These are phyloP conservation scores for Penicillium sp. DNA, from an alignment of 2,329 filamentous ascomycete genomes.

Conservation along the genomic window DNA sequence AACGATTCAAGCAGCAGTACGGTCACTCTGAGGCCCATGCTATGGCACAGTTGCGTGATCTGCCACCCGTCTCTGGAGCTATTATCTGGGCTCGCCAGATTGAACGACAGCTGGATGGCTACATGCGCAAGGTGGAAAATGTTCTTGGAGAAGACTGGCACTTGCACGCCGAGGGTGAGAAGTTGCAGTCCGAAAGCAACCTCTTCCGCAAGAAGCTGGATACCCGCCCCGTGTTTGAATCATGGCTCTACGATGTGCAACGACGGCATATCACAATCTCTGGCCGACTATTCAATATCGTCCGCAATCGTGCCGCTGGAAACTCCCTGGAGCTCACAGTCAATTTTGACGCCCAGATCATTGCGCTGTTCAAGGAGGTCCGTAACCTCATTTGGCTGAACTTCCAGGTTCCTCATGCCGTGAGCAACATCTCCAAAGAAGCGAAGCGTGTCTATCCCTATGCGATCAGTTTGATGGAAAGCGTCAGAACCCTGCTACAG, in stretches of 20 bases:
- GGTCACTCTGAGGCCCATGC: conserved; percentile 96
- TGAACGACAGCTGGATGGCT: conserved; percentile 88
- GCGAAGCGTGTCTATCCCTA: conserved; percentile 98
- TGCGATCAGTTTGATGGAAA: conserved; percentile 97
- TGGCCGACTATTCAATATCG: conserved; percentile 87
- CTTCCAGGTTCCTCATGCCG: conserved; percentile 88
- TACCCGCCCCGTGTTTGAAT: conserved; percentile 88
- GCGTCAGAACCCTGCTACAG: conserved; percentile 88
- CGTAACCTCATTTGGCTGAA: conserved; percentile 94
- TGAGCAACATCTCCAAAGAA: conserved; percentile 95
- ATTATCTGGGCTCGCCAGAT: conserved; percentile 99
- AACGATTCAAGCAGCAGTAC: conserved; percentile 98
- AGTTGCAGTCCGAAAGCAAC: conserved; percentile 85
- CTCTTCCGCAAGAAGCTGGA: conserved; percentile 96
- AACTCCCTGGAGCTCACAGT: conserved; percentile 85
- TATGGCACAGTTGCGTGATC: conserved; percentile 94
- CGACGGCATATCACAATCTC: conserved; percentile 87
- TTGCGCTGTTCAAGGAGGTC: conserved; percentile 97
- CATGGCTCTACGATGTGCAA: conserved; percentile 89
- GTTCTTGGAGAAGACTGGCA: conserved; percentile 95
- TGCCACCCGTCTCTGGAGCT: conserved; percentile 92
- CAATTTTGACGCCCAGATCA: conserved; percentile 97
- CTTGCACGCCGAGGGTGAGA: conserved; percentile 90
- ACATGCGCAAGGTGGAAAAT: conserved; percentile 99
- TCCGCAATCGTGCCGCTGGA: conserved; percentile 82